Evolutionary conservation across 169 alveolate species (phyloP), one percentile per base, ranked within the genome.

Genomic region (Cryptosporidium felis): DNA sequence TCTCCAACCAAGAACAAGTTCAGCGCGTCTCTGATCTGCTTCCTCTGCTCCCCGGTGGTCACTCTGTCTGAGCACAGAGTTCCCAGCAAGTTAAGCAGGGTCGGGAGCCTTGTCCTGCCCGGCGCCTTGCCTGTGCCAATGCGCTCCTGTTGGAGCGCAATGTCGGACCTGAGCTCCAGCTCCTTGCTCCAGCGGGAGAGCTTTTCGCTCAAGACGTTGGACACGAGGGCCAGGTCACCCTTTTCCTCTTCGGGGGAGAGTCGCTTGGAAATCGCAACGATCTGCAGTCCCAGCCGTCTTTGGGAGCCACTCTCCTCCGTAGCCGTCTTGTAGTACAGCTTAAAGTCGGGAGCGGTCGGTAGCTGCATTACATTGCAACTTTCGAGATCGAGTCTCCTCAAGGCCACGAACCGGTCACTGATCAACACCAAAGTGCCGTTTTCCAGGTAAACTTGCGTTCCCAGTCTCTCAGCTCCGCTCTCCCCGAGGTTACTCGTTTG

Each of bases 41-140:
- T 94, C n/a, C 97, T 80, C 90, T 94, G 97, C 56, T 93, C 94
- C 5, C 95, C 95, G 2, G 97, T 94, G 0, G 97, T 94, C 38
- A 94, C 89, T 46, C 92, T 91, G 56, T 94, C 95, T 56, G 93
- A 93, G 42, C 97, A 94, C 60, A 94, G 61, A 32, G 90, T 96
- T 63, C 91, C 95, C 34, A 94, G 89, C 88, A 94, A 63, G 49
- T 91, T 92, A 58, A 94, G 93, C n/a, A 94, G 80, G 30, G 97
- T 94, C 23, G 96, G 97, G 32, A 74, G 46, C n/a, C 95, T 85
- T 49, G 53, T 66, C 12, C 47, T 47, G 26, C 80, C 60, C 12
- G 14, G 9, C 8, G 18, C 42, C 23, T 56, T 36, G 0, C 67
- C 65, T 12, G 26, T 42, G 5, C 40, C 28, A 49, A 30, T 74